phyloP scores from a whole-genome alignment of 345 rosid species.

The Zanthoxylum bungeanum region DNA sequence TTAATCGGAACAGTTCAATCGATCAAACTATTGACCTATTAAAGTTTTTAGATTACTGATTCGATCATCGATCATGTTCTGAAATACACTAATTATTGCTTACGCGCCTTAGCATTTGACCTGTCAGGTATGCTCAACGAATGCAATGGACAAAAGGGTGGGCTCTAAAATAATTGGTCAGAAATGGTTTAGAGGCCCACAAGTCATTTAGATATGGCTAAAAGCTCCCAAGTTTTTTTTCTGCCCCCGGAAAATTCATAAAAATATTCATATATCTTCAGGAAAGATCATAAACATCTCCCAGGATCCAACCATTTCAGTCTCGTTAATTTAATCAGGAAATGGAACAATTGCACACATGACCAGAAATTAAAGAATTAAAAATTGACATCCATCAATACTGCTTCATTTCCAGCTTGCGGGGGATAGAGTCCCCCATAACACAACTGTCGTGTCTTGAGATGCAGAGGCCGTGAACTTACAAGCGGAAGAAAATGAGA shows the following conservation, averaged over 20 bases:
- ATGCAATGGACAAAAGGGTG: no score
- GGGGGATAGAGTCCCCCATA: slow-evolving; percentile 95
- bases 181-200: background rate
- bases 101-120: no score
- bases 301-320: background rate
- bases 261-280: background rate
- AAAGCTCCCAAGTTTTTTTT: background rate
- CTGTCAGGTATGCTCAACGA: no score
- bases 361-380: background rate
- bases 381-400: background rate
- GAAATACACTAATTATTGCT: no score
- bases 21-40: no score
- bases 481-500: slow-evolving; percentile 61
- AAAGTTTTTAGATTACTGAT: no score
- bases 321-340: background rate
- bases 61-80: no score
- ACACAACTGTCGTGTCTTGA: slow-evolving; percentile 73
- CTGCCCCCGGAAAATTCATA: background rate
- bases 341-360: background rate
- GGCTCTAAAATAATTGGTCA: background rate
- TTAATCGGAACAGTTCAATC: no score
- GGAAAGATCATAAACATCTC: background rate
- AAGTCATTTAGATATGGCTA: background rate
- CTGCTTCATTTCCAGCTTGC: slow-evolving; percentile 20
- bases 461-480: slow-evolving; percentile 84